These are phyloP conservation scores for Rhizophagus sp. DNA, from an alignment of 192 early-diverging fungal species.

Conservation along the genomic window DNA sequence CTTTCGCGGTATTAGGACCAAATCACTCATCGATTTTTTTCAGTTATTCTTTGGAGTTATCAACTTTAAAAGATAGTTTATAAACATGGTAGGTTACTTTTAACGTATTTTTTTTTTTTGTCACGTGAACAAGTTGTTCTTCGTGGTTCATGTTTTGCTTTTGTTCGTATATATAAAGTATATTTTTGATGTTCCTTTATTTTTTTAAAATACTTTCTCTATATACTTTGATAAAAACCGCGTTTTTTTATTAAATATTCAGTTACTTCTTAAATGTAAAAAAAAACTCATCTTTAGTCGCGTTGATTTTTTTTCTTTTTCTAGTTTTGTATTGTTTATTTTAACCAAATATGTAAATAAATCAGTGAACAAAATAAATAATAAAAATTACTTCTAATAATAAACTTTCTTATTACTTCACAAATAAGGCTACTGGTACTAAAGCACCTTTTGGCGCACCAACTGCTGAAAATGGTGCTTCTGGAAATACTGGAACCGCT, in stretches of 20 bases:
- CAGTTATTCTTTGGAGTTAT: not conserved
- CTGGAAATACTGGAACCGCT: not conserved
- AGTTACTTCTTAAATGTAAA: not conserved
- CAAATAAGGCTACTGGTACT: constrained; percentile 11
- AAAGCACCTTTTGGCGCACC: not conserved
- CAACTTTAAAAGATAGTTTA: not conserved
- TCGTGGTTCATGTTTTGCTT: not conserved
- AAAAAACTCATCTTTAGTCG: constrained; percentile 5
- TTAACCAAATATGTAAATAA: not conserved
- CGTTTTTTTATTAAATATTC: not conserved
- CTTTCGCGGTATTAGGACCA: not conserved
- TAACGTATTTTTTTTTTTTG: not conserved
- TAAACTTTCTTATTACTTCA: not conserved
- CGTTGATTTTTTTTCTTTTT: not conserved
- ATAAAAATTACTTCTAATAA: not conserved
- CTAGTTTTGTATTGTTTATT: not conserved
- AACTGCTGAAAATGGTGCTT: not conserved
- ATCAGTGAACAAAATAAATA: not conserved
- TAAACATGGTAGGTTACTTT: constrained; percentile 1
- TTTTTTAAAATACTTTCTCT: not conserved
- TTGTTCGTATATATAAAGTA: not conserved
- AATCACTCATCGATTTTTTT: not conserved
- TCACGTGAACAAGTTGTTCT: constrained; percentile 12
- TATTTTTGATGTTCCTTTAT: too few species aligned
- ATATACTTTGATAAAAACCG: constrained; percentile 13